Base-by-base conservation (phyloP, 306 rosid genomes). In the Ormosia emarginata region DNA sequence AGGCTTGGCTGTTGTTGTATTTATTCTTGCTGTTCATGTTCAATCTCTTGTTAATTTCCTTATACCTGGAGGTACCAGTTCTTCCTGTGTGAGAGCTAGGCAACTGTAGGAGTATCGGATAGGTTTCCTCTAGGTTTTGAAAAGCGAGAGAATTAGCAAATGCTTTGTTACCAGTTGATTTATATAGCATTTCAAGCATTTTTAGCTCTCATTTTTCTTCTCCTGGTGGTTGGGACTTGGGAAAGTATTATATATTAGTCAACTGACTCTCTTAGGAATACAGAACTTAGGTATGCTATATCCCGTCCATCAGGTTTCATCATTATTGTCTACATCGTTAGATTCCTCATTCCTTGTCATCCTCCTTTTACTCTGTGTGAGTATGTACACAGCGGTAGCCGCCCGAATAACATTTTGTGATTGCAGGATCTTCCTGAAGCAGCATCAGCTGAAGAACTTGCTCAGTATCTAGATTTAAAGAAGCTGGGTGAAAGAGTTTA, bases 401-500 rank as follows among this genome's bases (percentile, higher is more conserved):
- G 33, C 10, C 8, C 59, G 81, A 40, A 41, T 70, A 67, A 59
- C 86, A 29, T 75, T 71, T 75, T 62, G 62, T 74, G 50, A 83
- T 77, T 75, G 83, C 90, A 96, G 99, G 99, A 94, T 86, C 90
- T 89, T 83, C 81, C 89, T 30, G 97, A 96, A 59, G 92, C 97
- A 68, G 94, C 83, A 63, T 87, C 98, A 29, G 89, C 95, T 0
- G 99, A 94, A 65, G 99, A 90, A 85, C 90, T 96, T 79, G 92
- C 89, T 77, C 92, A 86, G 36, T 94, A 94, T 91, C 83, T 96
- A 30, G 99, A 96, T 90, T 92, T 96, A 13, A 96, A 96, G 74
- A 96, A 94, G 87, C 80, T 96, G 87, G 99, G 90, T n/a, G 99
- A 94, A 90, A 91, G 99, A 85, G 94, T 91, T 55, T 94, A 80